Conservation (phyloP, 345 rosid genomes). For the Sonneratia alba region DNA sequence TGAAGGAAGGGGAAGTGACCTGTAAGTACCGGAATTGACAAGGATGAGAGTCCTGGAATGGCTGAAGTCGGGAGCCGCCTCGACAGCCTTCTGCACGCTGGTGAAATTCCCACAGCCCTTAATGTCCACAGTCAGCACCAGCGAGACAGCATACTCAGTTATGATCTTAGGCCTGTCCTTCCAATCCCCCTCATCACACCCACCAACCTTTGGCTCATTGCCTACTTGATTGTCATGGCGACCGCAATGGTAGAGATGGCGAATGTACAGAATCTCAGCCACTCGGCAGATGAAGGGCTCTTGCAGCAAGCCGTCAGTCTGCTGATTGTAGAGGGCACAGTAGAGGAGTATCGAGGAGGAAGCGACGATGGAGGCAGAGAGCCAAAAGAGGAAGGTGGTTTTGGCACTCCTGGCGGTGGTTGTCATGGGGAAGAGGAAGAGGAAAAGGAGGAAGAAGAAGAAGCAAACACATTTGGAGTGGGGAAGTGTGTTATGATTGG, state of each 20-base stretch:
- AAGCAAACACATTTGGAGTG: not conserved
- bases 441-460: not conserved
- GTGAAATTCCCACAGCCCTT: conserved; percentile 63
- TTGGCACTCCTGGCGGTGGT: conserved; percentile 18
- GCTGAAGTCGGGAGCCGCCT: conserved; percentile 50
- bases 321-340: conserved; percentile 12
- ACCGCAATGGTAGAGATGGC: not conserved
- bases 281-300: not conserved
- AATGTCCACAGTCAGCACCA: conserved; percentile 49
- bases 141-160: conserved; percentile 23
- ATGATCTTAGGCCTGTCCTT: conserved; percentile 23
- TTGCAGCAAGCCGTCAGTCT: not conserved
- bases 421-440: not conserved
- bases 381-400: conserved; percentile 23
- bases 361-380: conserved; percentile 27
- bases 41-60: conserved; percentile 44
- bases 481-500: conserved; percentile 6
- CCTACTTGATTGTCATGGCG: not conserved
- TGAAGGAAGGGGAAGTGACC: conserved; percentile 24
- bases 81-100: conserved; percentile 63
- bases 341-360: conserved; percentile 21
- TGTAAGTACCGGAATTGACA: conserved; percentile 61
- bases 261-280: not conserved
- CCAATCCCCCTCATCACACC: conserved; percentile 31
- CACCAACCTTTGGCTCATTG: conserved; percentile 1